Conservation (phyloP, 163 green algal species). For the Chloromonas sp. region DNA sequence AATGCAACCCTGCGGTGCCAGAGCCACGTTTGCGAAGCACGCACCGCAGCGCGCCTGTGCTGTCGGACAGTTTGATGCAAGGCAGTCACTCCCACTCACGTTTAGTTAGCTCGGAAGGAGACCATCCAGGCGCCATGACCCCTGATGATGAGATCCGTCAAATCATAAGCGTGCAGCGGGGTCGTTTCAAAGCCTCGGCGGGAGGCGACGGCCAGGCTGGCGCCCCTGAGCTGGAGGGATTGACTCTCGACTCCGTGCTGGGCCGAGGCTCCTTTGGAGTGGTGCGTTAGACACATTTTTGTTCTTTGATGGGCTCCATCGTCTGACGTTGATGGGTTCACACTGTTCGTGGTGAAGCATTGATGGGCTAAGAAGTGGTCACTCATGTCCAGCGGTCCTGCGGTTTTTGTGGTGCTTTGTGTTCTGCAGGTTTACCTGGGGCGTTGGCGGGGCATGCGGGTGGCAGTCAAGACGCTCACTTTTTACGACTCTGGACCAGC, state of each 20-base stretch:
- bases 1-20: no score
- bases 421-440: slow-evolving; percentile 2
- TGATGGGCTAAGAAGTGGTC: not conserved
- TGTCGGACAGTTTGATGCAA: no score
- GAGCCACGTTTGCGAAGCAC: no score
- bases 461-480: slow-evolving; percentile 14
- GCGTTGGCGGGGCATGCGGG: slow-evolving; percentile 10
- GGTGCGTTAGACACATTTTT: not conserved
- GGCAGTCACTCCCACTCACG: no score
- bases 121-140: no score
- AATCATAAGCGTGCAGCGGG: not conserved
- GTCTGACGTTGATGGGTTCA: no score
- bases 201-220: not conserved
- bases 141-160: slow-evolving; percentile 1
- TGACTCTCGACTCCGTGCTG: slow-evolving; percentile 4
- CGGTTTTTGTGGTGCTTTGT: no score
- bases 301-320: no score
- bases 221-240: not conserved
- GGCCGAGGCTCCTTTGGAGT: slow-evolving; percentile 16
- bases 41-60: no score
- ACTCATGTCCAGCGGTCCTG: not conserved
- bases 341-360: no score
- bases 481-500: slow-evolving; percentile 8
- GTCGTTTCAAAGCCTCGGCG: not conserved
- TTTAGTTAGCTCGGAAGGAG: no score